Evolutionary conservation across 2,329 filamentous ascomycete genomes (phyloP).

Genomic region (Xylariales sp.): DNA sequence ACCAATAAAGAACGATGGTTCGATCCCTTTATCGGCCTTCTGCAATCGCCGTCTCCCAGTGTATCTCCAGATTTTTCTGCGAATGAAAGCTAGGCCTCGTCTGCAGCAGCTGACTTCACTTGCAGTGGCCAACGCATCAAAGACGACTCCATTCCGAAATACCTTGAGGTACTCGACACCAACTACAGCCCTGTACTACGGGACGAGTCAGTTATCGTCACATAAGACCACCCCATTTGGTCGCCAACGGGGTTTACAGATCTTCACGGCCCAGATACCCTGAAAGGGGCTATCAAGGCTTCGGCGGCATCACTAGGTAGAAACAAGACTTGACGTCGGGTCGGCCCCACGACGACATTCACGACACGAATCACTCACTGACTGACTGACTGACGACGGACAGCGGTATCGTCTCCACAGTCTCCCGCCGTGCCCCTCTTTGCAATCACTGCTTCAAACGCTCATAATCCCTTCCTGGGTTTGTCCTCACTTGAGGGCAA

Average conservation of each 20-base stretch:
- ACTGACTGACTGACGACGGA: too few relatives aligned
- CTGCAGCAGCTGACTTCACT: conserved; percentile 10
- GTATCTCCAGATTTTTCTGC: background rate
- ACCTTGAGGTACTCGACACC: background rate
- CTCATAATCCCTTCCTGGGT: conserved; percentile 18
- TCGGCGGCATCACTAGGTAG: background rate
- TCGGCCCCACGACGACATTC: conserved; percentile 4
- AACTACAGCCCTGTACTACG: background rate
- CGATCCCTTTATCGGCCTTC: too few relatives aligned
- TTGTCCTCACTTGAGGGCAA: conserved; percentile 33
- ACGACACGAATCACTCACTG: conserved; percentile 3
- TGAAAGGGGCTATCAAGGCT: too few relatives aligned
- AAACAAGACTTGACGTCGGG: conserved; percentile 1
- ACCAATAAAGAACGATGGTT: too few relatives aligned
- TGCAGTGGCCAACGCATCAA: conserved; percentile 11
- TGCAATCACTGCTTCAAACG: conserved; percentile 1
- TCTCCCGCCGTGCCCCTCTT: background rate
- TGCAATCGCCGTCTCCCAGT: too few relatives aligned
- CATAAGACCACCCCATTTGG: too few relatives aligned
- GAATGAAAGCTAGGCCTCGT: background rate
- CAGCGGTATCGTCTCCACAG: conserved; percentile 5
- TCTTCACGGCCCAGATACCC: too few relatives aligned
- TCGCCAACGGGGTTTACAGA: background rate
- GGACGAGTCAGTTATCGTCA: background rate
- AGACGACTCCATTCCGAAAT: background rate